Base-by-base conservation (phyloP, 164 flowering plant species). In the Berberis thunbergii region DNA sequence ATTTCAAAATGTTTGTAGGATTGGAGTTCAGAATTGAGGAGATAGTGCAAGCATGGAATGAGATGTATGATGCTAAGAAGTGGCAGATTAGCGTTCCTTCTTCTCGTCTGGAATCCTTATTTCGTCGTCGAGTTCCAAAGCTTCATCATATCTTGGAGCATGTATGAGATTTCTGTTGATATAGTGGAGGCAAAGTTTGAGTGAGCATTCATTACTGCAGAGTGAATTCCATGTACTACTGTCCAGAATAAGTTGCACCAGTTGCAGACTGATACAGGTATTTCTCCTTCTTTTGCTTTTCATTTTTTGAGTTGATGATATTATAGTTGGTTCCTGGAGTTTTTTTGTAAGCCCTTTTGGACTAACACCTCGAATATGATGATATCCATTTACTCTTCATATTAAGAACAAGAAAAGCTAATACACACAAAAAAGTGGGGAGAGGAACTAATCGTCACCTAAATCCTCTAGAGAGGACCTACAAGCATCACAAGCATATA, bases 41-140 rank as follows among this genome's bases (percentile, higher is more conserved):
- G 75, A 83, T 89, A 64, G 26, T 26, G 26, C 26, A 26, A 26
- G 26, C 26, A 26, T 26, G 26, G 26, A 26, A 26, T 26, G 26
- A 89, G 77, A 89, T 92, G 89, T 77, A 83, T 69, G 94, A 86
- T 70, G 93, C 96, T 59, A 86, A 80, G 70, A 84, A 72, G 72
- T 88, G 86, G 91, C 76, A 75, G 69, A 75, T 69, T 62, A 77
- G 84, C 6, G 68, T 85, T 67, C 82, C 86, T 4, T 85, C 98
- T 59, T 89, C 81, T 74, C 75, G 95, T 13, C 56, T 92, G 45
- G 96, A 92, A 71, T 87, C 95, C 58, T 71, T 92, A 57, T 73
- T 92, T 61, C 76, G 89, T 39, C 74, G 95, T 9, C 81, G 87
- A 50, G 80, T 78, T 60, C 76, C 95, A 7, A 81, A 80, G 69